Evolutionary conservation across 345 rosid species (phyloP), one percentile per base, ranked within the genome.

Genomic region (Adansonia digitata): DNA sequence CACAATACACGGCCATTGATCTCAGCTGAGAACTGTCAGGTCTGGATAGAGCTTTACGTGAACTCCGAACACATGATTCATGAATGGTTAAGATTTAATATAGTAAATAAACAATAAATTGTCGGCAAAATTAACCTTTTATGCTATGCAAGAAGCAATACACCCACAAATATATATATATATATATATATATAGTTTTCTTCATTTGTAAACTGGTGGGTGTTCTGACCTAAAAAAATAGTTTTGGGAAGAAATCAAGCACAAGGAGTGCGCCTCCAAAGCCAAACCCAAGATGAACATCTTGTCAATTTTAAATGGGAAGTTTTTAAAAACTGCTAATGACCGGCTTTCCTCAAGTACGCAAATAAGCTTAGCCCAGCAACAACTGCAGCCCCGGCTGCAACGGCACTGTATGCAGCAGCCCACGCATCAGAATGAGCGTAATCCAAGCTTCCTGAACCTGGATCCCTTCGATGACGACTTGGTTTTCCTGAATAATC

Each of bases 311-410:
- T 20, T 42, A 35, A 78, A 35, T 14, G 31, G 51, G 7, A 18
- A 51, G 22, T 39, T 56, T 52, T 45, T 11, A 35, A 27, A 60
- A 48, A 29, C 59, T 49, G 53, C 86, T 67, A 90, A 53, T 81
- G 71, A 12, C 94, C 91, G 3, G 85, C 78, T 86, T 84, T 88
- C 83, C 66, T 87, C 74, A 96, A 78, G 87, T 82, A 96, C n/a
- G 99, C 95, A 78, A 93, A 82, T 15, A 93, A 80, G 31, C 99
- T 94, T 59, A 92, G 79, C 53, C 98, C 98, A 74, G 98, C 98
- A 71, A 85, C 88, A 35, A 96, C 81, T 22, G 97, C 95, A 18
- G 98, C 99, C 48, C 98, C 95, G 0, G 99, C 99, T 1, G 98
- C 99, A 43, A 89, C 93, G 5, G 91, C 86, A 67, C 97, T 86